These are phyloP conservation scores for Citrus glauca DNA, from an alignment of 345 rosid genomes.

Conservation along the genomic window DNA sequence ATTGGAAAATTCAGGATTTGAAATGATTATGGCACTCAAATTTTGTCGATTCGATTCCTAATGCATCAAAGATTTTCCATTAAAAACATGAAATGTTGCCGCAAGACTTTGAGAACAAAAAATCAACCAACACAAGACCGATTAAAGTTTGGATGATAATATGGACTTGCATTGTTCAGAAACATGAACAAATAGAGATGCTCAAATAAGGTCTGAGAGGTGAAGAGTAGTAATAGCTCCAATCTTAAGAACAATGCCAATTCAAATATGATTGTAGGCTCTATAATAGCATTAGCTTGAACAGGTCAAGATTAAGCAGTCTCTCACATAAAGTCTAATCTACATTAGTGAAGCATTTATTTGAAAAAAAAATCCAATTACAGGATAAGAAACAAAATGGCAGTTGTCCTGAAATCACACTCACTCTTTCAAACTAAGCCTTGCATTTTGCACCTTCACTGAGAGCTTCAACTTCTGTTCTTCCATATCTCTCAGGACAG, in stretches of 20 bases:
- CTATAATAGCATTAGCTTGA: no score
- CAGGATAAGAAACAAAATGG: not conserved
- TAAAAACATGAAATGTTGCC: no score
- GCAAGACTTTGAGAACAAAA: not conserved
- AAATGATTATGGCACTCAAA: no score
- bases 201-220: not conserved
- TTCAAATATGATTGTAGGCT: not conserved
- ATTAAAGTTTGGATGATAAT: not conserved
- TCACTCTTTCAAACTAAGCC: conserved; percentile 75
- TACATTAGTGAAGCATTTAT: not conserved
- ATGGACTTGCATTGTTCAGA: not conserved
- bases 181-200: not conserved
- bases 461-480: conserved; percentile 78
- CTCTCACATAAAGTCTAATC: not conserved
- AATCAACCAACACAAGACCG: not conserved
- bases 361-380: not conserved
- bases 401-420: not conserved
- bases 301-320: no score
- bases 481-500: conserved; percentile 81
- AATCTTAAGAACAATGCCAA: not conserved
- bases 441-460: conserved; percentile 79
- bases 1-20: no score
- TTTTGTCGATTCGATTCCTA: no score
- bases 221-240: not conserved
- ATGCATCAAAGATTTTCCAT: not conserved